Conservation (phyloP, 805 yeast species). For the Nakazawaea ambrosiae region DNA sequence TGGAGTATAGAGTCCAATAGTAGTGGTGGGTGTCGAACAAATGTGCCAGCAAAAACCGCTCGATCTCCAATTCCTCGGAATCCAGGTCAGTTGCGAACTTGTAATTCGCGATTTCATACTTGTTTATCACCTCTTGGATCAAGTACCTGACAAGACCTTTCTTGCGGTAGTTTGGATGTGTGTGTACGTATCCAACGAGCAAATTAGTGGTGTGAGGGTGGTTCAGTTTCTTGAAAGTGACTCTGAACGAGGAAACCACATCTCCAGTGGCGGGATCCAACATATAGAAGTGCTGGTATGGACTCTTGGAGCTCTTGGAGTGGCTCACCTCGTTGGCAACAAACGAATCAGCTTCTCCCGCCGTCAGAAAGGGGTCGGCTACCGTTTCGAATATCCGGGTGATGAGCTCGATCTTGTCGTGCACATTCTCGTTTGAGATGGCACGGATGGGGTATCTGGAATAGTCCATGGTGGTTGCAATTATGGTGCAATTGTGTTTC, state of each 20-base stretch:
- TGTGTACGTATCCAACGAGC: conserved; percentile 3
- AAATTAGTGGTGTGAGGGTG: not conserved
- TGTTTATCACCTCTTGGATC: conserved; percentile 1
- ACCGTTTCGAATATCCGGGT: not conserved
- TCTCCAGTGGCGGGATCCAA: not conserved
- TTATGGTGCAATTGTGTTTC: too few species aligned
- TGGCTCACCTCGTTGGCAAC: too few species aligned
- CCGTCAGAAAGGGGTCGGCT: not conserved
- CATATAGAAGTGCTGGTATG: conserved; percentile 1
- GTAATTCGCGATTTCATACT: conserved; percentile 1
- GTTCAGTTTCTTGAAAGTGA: not conserved
- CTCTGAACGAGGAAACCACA: not conserved
- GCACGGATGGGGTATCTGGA: not conserved
- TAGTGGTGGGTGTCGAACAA: too few species aligned
- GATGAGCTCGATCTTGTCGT: not conserved
- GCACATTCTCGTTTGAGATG: not conserved
- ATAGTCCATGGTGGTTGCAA: too few species aligned
- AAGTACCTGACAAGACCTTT: conserved; percentile 2
- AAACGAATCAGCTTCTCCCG: not conserved
- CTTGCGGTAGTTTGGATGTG: conserved; percentile 1
- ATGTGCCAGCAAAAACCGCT: too few species aligned
- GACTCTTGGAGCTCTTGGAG: too few species aligned
- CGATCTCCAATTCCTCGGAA: conserved; percentile 1
- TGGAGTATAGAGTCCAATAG: too few species aligned
- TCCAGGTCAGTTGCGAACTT: not conserved